Conservation (phyloP, 2,329 filamentous ascomycete genomes). For the Aspergillus quadrilineatus region DNA sequence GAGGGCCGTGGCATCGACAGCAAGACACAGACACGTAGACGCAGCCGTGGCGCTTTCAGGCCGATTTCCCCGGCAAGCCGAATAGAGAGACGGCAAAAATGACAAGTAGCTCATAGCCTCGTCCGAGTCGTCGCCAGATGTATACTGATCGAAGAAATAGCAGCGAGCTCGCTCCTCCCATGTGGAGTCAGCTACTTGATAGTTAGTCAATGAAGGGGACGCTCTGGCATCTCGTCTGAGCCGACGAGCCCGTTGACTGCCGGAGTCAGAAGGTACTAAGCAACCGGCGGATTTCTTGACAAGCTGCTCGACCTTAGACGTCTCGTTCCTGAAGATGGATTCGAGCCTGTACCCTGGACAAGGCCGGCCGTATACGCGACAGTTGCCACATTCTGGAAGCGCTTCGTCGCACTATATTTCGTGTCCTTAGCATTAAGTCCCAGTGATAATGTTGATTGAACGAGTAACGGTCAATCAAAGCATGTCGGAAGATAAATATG, state of each 20-base stretch:
- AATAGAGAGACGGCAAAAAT: conserved; percentile 38
- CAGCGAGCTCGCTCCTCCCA: conserved; percentile 41
- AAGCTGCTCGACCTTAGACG: conserved; percentile 28
- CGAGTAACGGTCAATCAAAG: background rate
- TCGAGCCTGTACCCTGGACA: conserved; percentile 40
- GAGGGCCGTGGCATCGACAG: conserved; percentile 37
- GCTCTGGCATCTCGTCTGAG: conserved; percentile 2
- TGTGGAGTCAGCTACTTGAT: conserved; percentile 29
- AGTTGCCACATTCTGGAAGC: conserved; percentile 38
- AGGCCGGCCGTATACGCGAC: conserved; percentile 34
- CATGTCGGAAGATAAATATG: background rate
- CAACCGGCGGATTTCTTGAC: conserved; percentile 22
- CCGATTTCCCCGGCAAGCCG: conserved; percentile 25
- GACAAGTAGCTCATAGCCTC: conserved; percentile 35
- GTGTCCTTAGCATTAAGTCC: conserved; percentile 12
- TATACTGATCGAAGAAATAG: conserved; percentile 44
- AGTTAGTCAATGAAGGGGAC: conserved; percentile 16
- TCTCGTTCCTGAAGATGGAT: conserved; percentile 38
- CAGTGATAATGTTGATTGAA: background rate
- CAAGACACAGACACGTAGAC: conserved; percentile 32
- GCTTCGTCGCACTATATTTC: conserved; percentile 40
- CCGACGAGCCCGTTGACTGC: background rate
- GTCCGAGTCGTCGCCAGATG: conserved; percentile 25
- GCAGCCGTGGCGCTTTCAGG: conserved; percentile 17
- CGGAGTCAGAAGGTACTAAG: background rate